These are phyloP conservation scores for Podospora pseudocomata DNA, from an alignment of 495 filamentous ascomycete genomes.

Conservation along the genomic window DNA sequence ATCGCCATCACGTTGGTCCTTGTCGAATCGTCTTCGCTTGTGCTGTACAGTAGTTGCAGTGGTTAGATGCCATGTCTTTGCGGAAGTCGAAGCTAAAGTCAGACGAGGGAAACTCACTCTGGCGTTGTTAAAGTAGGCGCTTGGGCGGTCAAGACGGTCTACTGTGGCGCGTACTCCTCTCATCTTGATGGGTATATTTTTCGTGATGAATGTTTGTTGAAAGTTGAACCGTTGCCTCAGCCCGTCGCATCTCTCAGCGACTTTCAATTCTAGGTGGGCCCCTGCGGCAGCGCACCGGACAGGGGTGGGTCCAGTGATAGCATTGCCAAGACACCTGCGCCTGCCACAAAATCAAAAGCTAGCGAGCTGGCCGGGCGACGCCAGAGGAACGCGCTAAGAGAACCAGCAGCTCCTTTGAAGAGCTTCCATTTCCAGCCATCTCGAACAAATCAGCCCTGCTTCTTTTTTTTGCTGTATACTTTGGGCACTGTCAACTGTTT, in stretches of 20 bases:
- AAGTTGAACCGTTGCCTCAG: slow-evolving; percentile 1
- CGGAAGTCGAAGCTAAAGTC: neutral
- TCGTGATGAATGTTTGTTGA: slow-evolving; percentile 2
- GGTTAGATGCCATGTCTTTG: slow-evolving; percentile 2
- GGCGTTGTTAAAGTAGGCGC: slow-evolving; percentile 76
- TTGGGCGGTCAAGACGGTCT: slow-evolving; percentile 82
- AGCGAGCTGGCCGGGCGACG: slow-evolving; percentile 6
- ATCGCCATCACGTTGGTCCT: slow-evolving; percentile 56
- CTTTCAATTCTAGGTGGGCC: slow-evolving; percentile 8
- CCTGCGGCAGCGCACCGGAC: neutral
- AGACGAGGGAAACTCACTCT: slow-evolving; percentile 51
- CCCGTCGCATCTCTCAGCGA: neutral
- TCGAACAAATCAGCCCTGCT: neutral
- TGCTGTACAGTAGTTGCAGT: slow-evolving; percentile 45
- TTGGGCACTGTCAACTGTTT: neutral
- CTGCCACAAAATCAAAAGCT: slow-evolving; percentile 13
- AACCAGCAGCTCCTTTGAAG: slow-evolving; percentile 6
- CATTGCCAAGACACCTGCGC: slow-evolving; percentile 8
- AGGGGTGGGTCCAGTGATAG: neutral
- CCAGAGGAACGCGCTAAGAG: slow-evolving; percentile 15
- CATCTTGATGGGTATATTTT: slow-evolving; percentile 16
- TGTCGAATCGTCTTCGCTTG: slow-evolving; percentile 56
- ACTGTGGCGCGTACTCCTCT: slow-evolving; percentile 58
- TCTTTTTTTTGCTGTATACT: neutral
- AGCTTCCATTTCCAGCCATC: slow-evolving; percentile 5